Percentiles rank a stretch among this genome's conserved stretches.
phyloP scores from a whole-genome alignment of 1,139 yeast genomes.

The Magnusiomyces ingens region DNA sequence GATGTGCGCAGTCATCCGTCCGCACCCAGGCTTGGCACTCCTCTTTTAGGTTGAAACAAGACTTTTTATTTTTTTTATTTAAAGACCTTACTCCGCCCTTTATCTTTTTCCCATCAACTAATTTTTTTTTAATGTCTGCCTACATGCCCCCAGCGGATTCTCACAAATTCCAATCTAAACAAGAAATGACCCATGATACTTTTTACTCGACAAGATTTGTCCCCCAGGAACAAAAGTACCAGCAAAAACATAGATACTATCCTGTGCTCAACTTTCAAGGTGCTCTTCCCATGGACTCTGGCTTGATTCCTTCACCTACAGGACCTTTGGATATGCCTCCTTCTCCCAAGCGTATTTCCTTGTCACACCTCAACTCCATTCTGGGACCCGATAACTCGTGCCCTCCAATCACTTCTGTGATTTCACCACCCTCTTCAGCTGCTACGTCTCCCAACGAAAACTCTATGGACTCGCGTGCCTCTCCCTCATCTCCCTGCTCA shows the following conservation, averaged over 20 bases:
- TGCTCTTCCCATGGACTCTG: neutral
- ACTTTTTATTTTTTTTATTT: too few species aligned
- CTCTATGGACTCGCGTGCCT: neutral
- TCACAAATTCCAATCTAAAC: too few species aligned
- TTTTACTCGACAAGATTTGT: neutral
- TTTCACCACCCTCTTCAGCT: conserved; percentile 14
- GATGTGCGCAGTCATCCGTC: too few species aligned
- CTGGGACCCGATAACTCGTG: neutral
- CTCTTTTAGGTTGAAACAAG: too few species aligned
- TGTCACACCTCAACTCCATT: neutral
- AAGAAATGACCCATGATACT: neutral
- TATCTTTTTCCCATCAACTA: too few species aligned
- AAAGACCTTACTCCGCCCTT: too few species aligned
- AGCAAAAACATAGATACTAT: too few species aligned
- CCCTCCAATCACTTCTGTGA: neutral
- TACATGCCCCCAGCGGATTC: too few species aligned
- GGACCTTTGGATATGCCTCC: neutral
- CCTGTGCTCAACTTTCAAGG: neutral
- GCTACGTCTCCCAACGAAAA: conserved; percentile 10
- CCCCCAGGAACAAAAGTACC: neutral
- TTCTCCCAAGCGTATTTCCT: neutral
- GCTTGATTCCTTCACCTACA: too few species aligned
- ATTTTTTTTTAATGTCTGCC: too few species aligned
- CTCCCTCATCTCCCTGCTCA: conserved; percentile 10
- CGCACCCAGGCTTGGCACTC: too few species aligned